Evolutionary conservation across 345 rosid species (phyloP).

Genomic region (Toxicodendron radicans): DNA sequence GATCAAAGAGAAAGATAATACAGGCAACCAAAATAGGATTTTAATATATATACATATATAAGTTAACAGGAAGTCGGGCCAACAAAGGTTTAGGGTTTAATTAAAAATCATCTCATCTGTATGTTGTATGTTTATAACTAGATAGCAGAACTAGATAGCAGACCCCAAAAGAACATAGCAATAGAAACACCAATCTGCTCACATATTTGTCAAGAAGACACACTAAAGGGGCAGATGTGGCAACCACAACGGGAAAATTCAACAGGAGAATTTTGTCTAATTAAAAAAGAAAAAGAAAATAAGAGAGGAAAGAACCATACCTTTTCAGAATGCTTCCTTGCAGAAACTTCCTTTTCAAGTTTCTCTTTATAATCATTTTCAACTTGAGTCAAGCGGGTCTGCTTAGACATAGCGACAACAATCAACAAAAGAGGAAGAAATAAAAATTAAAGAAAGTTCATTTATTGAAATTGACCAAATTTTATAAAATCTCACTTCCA

Average conservation of each 20-base stretch:
- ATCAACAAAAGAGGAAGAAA: slow-evolving; percentile 20
- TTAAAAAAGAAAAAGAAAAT: background rate
- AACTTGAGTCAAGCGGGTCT: slow-evolving; percentile 73
- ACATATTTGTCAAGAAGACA: background rate
- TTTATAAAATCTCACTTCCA: slow-evolving; percentile 61
- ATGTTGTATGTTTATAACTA: too few species aligned
- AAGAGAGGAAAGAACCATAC: slow-evolving; percentile 35
- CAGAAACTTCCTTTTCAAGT: slow-evolving; percentile 72
- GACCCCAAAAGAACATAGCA: background rate
- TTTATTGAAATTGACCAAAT: background rate
- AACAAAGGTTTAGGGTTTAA: too few species aligned
- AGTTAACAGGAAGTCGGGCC: too few species aligned
- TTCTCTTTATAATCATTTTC: slow-evolving; percentile 70
- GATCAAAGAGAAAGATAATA: background rate
- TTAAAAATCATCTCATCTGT: too few species aligned
- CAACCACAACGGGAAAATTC: background rate
- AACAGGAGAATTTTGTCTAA: background rate
- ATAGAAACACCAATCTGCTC: background rate
- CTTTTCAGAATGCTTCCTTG: slow-evolving; percentile 69
- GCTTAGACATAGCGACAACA: slow-evolving; percentile 24
- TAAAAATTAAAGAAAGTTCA: background rate
- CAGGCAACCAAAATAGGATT: background rate
- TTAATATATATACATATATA: too few species aligned
- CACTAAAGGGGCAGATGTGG: too few species aligned
- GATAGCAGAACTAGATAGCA: background rate